Percentiles rank a stretch among this genome's conserved stretches.
Evolutionary conservation across 331 rosid species (phyloP).

Genomic region (Malus hybrid): DNA sequence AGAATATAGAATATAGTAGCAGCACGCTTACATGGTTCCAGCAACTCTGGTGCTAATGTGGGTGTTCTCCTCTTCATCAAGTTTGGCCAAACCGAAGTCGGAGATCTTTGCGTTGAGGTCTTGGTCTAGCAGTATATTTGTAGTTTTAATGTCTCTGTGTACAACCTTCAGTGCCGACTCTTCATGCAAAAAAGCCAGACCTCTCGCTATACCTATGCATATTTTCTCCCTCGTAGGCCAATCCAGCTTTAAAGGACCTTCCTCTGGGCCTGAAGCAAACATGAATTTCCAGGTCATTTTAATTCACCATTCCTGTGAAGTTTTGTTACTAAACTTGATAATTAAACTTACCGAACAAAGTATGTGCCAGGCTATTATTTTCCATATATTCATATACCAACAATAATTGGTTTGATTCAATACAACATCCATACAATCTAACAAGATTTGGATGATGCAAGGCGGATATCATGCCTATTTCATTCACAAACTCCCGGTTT

Average conservation of each 20-base stretch:
- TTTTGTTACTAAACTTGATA: background rate
- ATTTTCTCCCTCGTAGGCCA: conserved; percentile 29
- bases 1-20: no score
- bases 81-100: no score
- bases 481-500: background rate
- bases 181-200: conserved; percentile 8
- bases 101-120: no score
- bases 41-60: conserved; percentile 21
- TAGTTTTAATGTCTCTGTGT: no score
- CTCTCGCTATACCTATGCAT: conserved; percentile 30
- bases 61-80: background rate
- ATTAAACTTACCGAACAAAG: background rate
- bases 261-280: conserved; percentile 6
- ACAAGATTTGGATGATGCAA: background rate
- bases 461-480: background rate
- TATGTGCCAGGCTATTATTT: background rate
- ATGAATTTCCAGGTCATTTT: background rate
- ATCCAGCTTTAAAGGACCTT: conserved; percentile 9
- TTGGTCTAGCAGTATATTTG: no score
- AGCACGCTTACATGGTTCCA: conserved; percentile 23
- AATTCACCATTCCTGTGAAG: background rate
- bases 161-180: no score
- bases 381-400: background rate
- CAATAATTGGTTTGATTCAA: background rate
- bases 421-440: background rate